Evolutionary conservation across 2,329 filamentous ascomycete species (phyloP).

Genomic region (Ophiostoma perfectum): DNA sequence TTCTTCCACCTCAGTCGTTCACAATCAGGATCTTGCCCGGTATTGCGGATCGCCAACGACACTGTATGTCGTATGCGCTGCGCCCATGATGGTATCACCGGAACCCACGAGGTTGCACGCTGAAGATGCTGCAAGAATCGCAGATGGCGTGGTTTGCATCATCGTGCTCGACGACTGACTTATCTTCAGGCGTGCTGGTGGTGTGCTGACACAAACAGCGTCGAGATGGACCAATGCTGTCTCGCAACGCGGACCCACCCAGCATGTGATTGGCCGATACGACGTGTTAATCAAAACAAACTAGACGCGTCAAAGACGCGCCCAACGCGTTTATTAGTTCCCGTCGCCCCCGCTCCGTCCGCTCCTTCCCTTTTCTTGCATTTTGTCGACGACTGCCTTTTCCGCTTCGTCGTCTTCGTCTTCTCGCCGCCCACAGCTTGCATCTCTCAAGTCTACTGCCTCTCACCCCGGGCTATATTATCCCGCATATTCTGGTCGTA

Average conservation of each 20-base stretch:
- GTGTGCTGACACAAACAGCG: background rate
- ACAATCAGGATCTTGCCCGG: background rate
- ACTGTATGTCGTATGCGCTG: no score
- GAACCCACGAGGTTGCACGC: background rate
- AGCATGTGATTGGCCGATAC: conserved; percentile 24
- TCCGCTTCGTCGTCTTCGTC: background rate
- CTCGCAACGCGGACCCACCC: conserved; percentile 14
- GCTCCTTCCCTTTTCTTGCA: background rate
- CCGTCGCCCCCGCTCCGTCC: conserved; percentile 12
- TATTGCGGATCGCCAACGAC: background rate
- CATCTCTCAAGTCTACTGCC: background rate
- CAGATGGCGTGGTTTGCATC: background rate
- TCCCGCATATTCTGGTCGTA: background rate
- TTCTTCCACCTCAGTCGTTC: background rate
- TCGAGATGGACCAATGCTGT: conserved; percentile 4
- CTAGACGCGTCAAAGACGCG: conserved; percentile 21
- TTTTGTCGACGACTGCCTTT: background rate
- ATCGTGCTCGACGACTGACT: background rate
- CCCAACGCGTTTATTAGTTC: conserved; percentile 22
- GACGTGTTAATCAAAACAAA: conserved; percentile 26
- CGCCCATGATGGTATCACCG: no score
- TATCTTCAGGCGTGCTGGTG: background rate
- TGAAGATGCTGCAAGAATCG: background rate
- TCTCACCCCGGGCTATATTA: background rate
- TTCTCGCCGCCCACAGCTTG: background rate